Percentiles rank a stretch among this genome's conserved stretches.
These are phyloP conservation scores for Mortierella alpina DNA, from an alignment of 192 early-diverging fungal species.

Conservation along the genomic window DNA sequence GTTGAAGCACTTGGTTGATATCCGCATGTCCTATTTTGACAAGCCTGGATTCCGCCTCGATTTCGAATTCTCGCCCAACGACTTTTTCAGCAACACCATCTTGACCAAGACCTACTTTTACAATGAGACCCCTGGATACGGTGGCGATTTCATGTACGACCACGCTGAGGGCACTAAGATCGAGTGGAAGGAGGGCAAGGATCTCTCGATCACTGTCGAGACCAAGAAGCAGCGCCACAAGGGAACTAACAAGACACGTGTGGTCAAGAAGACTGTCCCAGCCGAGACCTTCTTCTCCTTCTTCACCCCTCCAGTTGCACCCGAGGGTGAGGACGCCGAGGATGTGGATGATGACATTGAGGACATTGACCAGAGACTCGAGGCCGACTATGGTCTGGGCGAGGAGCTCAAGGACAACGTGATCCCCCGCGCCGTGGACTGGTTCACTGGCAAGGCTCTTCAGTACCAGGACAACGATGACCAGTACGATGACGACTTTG, in stretches of 20 bases:
- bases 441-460: slow-evolving; percentile 98
- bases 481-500: slow-evolving; percentile 69
- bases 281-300: slow-evolving; percentile 98
- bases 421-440: slow-evolving; percentile 95
- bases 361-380: slow-evolving; percentile 82
- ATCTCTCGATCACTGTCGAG: slow-evolving; percentile 93
- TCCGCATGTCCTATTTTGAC: slow-evolving; percentile 85
- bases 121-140: slow-evolving; percentile 80
- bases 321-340: slow-evolving; percentile 69
- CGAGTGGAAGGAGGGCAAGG: slow-evolving; percentile 97
- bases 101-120: slow-evolving; percentile 96
- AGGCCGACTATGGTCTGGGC: slow-evolving; percentile 96
- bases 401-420: slow-evolving; percentile 99
- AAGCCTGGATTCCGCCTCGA: slow-evolving; percentile 96
- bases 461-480: slow-evolving; percentile 82
- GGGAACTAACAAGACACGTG: slow-evolving; percentile 97
- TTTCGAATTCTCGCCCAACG: slow-evolving; percentile 92
- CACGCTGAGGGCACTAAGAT: slow-evolving; percentile 92
- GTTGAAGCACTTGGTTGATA: slow-evolving; percentile 90
- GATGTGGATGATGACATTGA: slow-evolving; percentile 78
- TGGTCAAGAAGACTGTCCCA: slow-evolving; percentile 97
- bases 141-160: slow-evolving; percentile 91
- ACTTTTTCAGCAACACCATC: slow-evolving; percentile 87
- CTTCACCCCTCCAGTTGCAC: slow-evolving; percentile 87
- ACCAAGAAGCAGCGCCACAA: slow-evolving; percentile 99